Conservation (phyloP, 1,284 basidiomycete genomes). For the Jaminaea rosea region DNA sequence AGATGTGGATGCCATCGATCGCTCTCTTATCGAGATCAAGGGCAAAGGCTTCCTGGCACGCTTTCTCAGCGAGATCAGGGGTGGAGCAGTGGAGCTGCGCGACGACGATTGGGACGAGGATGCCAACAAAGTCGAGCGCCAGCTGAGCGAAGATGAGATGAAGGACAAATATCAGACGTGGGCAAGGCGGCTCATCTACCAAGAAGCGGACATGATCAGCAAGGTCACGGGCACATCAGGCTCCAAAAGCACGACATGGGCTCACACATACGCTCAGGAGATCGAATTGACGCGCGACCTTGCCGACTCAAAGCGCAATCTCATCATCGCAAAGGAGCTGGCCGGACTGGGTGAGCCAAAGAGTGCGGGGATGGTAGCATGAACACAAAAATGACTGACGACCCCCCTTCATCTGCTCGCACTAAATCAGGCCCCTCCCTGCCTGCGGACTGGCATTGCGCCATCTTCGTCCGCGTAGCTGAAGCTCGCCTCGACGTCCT, state of each 20-base stretch:
- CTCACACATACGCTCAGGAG: neutral
- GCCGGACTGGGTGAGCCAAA: conserved; percentile 74
- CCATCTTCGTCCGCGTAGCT: conserved; percentile 1
- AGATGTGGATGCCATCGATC: conserved; percentile 42
- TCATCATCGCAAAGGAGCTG: conserved; percentile 88
- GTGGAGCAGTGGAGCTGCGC: no score
- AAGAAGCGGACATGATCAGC: neutral
- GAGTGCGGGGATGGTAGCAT: conserved; percentile 4
- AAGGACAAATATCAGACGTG: neutral
- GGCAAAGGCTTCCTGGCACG: conserved; percentile 64
- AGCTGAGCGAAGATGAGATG: no score
- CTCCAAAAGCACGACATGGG: neutral
- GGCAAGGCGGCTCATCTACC: neutral
- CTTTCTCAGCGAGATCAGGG: neutral
- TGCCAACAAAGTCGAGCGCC: no score
- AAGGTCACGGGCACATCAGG: neutral
- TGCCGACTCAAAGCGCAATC: conserved; percentile 64
- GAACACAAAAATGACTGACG: no score
- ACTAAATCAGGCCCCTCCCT: no score
- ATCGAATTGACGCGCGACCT: conserved; percentile 4
- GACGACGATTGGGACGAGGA: neutral
- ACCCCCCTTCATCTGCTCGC: neutral
- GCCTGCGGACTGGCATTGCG: neutral
- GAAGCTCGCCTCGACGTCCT: conserved; percentile 55
- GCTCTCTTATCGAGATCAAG: conserved; percentile 15